Evolutionary conservation across 176 grass and related monocot species (phyloP), one percentile per base, ranked within the genome.

Genomic region (Typha latifolia): DNA sequence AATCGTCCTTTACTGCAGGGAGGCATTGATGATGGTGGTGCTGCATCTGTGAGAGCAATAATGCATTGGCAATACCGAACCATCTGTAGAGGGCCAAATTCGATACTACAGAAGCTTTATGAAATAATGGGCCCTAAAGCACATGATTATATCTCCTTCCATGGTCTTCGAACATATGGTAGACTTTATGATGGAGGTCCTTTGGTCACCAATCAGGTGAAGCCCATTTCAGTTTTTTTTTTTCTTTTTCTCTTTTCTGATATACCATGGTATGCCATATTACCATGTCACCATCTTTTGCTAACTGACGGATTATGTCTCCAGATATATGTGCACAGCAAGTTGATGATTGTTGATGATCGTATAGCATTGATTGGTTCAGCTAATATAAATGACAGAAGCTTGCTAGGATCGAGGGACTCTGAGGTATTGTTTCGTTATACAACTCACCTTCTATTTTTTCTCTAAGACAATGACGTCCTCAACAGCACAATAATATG

Each of bases 41-140:
- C 93, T 61, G 93, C 93, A 82, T 97, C 93, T 49, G 88, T 97
- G 51, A 84, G 93, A 76, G 93, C 93, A 84, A 97, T 97, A 69
- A 97, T 97, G 93, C 93, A 92, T 66, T 97, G 93, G 93, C 88
- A 97, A 72, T 97, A 97, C 72, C 82, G 93, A 49, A 97, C 93
- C 68, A 92, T 97, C 63, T 97, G 81, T 76, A 89, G 93, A 76
- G 88, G 93, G 18, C 76, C 93, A 78, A 92, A 89, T 82, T 97
- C 89, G 2, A 92, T 97, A 82, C 78, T 97, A 72, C 88, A 92
- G 63, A 97, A 97, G 77, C 77, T 92, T 31, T 82, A 71, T 86
- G 82, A 92, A 73, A 77, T 76, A 71, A 76, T 97, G 78, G 93
- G 93, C 37, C 93, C 89, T 43, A 92, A 86, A 80, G 83, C 88